Percentiles rank a stretch among this genome's conserved stretches.
phyloP scores from a whole-genome alignment of 78 protist genomes.

The Dictyostelium capitatum region DNA sequence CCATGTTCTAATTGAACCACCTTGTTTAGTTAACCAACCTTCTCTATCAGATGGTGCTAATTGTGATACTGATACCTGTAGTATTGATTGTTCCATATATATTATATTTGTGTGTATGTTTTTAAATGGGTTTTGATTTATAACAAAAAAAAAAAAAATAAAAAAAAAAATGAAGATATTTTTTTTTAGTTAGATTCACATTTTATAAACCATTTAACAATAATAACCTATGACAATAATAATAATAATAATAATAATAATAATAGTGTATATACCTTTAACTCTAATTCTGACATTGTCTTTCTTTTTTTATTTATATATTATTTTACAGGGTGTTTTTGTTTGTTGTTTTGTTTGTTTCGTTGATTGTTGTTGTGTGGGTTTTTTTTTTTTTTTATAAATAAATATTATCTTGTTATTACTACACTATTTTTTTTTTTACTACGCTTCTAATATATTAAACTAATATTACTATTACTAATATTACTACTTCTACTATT shows the following conservation, averaged over 20 bases:
- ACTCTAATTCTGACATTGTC: conserved; percentile 6
- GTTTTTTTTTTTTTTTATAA: background rate
- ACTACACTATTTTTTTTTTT: background rate
- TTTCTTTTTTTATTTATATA: background rate
- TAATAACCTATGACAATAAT: too few species aligned
- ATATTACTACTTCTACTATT: too few species aligned
- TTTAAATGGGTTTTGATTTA: background rate
- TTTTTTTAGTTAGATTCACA: background rate
- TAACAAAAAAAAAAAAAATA: background rate
- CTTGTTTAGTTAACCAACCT: conserved; percentile 88
- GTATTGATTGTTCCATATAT: background rate
- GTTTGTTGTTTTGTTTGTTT: background rate
- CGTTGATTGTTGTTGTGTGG: background rate
- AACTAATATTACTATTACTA: too few species aligned
- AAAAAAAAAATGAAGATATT: background rate
- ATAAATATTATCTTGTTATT: background rate
- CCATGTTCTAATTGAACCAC: conserved; percentile 88
- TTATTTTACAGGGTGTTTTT: background rate
- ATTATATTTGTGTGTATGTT: too few species aligned
- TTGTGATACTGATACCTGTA: conserved; percentile 67
- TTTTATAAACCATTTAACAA: too few species aligned
- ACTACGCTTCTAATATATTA: background rate
- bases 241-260: too few species aligned
- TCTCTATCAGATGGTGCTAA: conserved; percentile 85
- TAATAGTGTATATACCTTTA: background rate